Evolutionary conservation across 371 early-diverging fungal genomes (phyloP).

Genomic region (Rhizopus sp.): DNA sequence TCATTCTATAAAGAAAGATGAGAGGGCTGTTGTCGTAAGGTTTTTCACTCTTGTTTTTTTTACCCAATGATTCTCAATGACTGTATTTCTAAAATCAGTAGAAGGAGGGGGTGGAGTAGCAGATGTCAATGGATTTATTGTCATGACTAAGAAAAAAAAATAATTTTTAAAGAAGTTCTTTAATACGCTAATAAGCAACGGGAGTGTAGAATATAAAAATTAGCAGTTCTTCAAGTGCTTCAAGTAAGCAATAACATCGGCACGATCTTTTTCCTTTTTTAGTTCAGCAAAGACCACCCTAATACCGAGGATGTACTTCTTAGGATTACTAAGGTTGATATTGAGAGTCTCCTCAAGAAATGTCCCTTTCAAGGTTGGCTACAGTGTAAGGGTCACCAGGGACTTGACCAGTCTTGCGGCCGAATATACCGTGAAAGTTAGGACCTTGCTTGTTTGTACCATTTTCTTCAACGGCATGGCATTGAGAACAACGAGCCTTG

Average conservation of each 20-base stretch:
- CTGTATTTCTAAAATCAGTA: constrained; percentile 45
- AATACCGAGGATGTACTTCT: constrained; percentile 94
- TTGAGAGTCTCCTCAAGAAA: constrained; percentile 80
- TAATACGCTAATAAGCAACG: too few species aligned
- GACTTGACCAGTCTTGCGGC: constrained; percentile 83
- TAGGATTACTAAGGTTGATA: constrained; percentile 90
- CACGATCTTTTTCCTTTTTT: constrained; percentile 87
- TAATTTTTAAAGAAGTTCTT: too few species aligned
- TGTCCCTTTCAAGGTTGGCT: constrained; percentile 87
- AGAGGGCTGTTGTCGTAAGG: background rate
- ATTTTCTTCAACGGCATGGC: constrained; percentile 91
- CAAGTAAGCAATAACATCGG: constrained; percentile 89
- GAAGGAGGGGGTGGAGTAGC: constrained; percentile 9
- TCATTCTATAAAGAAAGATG: constrained; percentile 33
- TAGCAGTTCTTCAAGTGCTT: constrained; percentile 39
- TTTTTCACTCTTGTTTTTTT: background rate
- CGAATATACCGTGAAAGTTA: constrained; percentile 90
- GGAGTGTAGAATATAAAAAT: too few species aligned
- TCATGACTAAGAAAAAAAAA: too few species aligned
- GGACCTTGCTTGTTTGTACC: constrained; percentile 95
- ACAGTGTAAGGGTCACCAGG: constrained; percentile 89
- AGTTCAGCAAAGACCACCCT: constrained; percentile 98
- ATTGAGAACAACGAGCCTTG: constrained; percentile 97
- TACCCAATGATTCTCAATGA: constrained; percentile 52
- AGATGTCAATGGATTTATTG: background rate